Conservation (phyloP, 768 basidiomycete genomes). For the Chalciporus pseudorubinellus region DNA sequence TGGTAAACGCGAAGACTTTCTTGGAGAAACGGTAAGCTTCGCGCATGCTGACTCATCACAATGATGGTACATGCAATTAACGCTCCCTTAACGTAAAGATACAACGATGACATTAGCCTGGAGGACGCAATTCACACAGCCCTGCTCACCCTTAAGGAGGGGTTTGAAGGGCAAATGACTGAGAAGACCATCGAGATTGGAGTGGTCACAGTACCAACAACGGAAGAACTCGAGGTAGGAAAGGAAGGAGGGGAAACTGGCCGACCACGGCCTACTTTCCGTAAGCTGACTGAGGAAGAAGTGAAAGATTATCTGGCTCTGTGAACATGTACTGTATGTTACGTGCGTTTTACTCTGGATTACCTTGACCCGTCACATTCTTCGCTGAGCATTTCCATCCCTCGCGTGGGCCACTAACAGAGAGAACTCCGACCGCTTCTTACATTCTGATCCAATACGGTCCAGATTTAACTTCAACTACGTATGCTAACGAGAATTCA, state of each 20-base stretch:
- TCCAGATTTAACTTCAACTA: constrained; percentile 7
- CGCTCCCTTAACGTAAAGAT: constrained; percentile 49
- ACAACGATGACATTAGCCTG: constrained; percentile 98
- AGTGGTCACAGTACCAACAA: constrained; percentile 85
- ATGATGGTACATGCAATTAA: constrained; percentile 14
- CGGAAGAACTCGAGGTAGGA: constrained; percentile 54
- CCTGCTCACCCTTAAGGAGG: constrained; percentile 94
- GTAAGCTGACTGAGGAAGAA: constrained; percentile 95
- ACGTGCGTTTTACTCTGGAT: constrained; percentile 30
- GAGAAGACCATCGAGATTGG: constrained; percentile 99
- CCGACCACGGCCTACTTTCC: constrained; percentile 82
- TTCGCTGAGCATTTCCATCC: constrained; percentile 16
- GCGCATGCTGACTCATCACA: constrained; percentile 23
- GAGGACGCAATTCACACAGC: constrained; percentile 99
- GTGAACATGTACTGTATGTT: constrained; percentile 43
- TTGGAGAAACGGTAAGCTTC: constrained; percentile 88
- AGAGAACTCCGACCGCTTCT: constrained; percentile 3
- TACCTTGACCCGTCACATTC: constrained; percentile 5
- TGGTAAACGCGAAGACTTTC: constrained; percentile 99
- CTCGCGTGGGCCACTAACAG: constrained; percentile 9
- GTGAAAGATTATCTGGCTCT: constrained; percentile 92
- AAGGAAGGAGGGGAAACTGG: constrained; percentile 67
- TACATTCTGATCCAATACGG: constrained; percentile 2
- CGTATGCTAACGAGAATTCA: constrained; percentile 6
- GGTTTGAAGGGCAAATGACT: constrained; percentile 99